Evolutionary conservation across 495 filamentous ascomycete species (phyloP), one percentile per base, ranked within the genome.

Genomic region (Cercophora sp.): DNA sequence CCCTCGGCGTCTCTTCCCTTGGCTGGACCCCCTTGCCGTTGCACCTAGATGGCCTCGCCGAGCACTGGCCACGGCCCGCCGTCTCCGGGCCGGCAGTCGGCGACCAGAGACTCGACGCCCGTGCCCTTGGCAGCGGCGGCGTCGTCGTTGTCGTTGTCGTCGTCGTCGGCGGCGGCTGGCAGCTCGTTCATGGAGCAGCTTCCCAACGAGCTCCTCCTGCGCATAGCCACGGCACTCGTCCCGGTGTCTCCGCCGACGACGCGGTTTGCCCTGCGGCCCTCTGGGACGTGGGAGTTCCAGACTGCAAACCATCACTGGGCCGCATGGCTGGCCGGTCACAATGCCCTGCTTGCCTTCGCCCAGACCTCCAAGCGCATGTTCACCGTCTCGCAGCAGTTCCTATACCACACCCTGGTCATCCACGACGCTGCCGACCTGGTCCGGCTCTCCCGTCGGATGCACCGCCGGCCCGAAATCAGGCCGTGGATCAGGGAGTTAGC

Each of bases 381-480:
- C 22, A 56, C 59, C 59, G 43, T 68, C 45, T 57, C 61, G 34
- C 58, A 52, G 53, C 65, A 63, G 6, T 36, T 61, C 23, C 61
- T 68, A 15, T 68, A 57, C 53, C 61, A 62, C 51, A 64, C 59
- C 37, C 40, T 68, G 50, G 55, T 68, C 44, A 59, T 68, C 34
- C 50, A 37, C 42, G 56, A 56, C 48, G 54, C 56, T 3, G 27
- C 23, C 13, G 49, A 52, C 16, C 55, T 68, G 3, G 55, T 68
- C 34, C 52, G 47, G 1, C 56, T 68, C 10, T 52, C 40, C 19
- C 53, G 31, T 31, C 63, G 57, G 8, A 31, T 66, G 31, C 42
- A 51, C 32, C 27, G 6, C 16, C 51, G 55, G 5, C 63, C 57
- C 2, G 56, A 59, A n/a, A 57, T 65, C 18, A 23, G 51, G n/a